Percentiles rank a stretch among this genome's conserved stretches.
Evolutionary conservation across 345 rosid genomes (phyloP).

Genomic region (Gossypium bickii): DNA sequence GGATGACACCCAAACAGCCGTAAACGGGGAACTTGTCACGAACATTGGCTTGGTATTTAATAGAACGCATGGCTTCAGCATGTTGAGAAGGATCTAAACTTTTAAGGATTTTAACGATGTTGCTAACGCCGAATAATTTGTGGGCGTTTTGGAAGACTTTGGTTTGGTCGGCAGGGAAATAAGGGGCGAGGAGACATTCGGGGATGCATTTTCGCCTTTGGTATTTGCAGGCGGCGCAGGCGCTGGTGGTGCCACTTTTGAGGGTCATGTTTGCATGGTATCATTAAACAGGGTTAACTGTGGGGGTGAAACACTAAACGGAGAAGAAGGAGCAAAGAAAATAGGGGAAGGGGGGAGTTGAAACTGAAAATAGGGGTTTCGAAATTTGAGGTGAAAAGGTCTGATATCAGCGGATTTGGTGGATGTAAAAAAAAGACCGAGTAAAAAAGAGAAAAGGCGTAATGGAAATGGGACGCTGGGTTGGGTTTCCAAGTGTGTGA

Average conservation of each 20-base stretch:
- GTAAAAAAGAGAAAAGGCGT: conserved; percentile 23
- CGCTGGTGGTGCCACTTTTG: conserved; percentile 73
- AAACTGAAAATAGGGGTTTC: conserved; percentile 29
- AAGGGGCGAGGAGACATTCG: conserved; percentile 73
- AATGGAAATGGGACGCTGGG: neutral
- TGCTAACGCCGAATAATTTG: conserved; percentile 66
- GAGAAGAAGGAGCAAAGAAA: neutral
- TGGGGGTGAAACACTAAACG: neutral
- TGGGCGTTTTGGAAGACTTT: conserved; percentile 73
- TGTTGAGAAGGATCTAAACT: conserved; percentile 42
- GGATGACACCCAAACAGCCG: conserved; percentile 65
- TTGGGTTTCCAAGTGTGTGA: neutral
- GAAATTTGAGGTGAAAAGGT: conserved; percentile 33
- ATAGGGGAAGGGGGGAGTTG: conserved; percentile 4
- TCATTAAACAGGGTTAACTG: neutral
- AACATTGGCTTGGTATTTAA: conserved; percentile 62
- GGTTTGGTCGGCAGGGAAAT: conserved; percentile 78
- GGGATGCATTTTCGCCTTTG: conserved; percentile 68
- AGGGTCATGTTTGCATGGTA: conserved; percentile 16
- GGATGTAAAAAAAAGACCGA: conserved; percentile 33
- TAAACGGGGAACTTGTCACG: conserved; percentile 75
- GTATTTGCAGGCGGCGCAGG: conserved; percentile 96
- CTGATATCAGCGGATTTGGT: conserved; percentile 40
- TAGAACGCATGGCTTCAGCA: conserved; percentile 75
- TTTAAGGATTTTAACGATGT: conserved; percentile 58